Evolutionary conservation across 768 basidiomycete species (phyloP), one percentile per base, ranked within the genome.

Genomic region (Lactifluus subvellereus): DNA sequence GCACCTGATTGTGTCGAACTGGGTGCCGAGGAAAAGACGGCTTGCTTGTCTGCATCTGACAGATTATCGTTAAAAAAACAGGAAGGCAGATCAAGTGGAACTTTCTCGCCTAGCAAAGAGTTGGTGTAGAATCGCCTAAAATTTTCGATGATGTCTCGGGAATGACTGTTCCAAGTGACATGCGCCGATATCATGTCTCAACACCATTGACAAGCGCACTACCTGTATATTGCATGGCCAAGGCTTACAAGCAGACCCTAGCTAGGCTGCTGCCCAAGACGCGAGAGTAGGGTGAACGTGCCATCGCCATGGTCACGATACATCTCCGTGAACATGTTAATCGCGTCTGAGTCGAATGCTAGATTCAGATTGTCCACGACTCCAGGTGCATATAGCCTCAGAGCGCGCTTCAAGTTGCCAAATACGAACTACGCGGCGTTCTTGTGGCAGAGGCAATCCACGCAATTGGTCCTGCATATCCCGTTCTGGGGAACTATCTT

Each of bases 301-400:
- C 27, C 3, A 2, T 27, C 2, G 27, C 27, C 27, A 27, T 27
- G 27, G 72, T 97, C 94, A 71, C 96, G 94, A 73, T 95, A 98
- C 94, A 99, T 98, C 76, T 97, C 94, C 4, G 94, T 98, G 68
- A 99, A 71, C 84, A 98, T 94, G 72, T 95, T 94, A 45, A 95
- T 89, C 1, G 93, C 94, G 72, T 96, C 95, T 10, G 90, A 93
- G 69, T 96, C 94, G 70, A 96, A 96, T 0, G 86, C 83, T 42
- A 99, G 78, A 69, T 93, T 86, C 0, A 95, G 94, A 61, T 78
- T 85, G 20, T 88, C 85, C 8, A 97, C 86, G 16, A 98, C 81
- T 0, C 97, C 97, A 4, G 98, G 84, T 0, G 94, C 95, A 72
- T 96, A 91, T 8, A 99, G 94, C 0, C 94, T 94, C 18, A 99